Conservation (phyloP, 306 rosid species). For the Spatholobus suberectus region DNA sequence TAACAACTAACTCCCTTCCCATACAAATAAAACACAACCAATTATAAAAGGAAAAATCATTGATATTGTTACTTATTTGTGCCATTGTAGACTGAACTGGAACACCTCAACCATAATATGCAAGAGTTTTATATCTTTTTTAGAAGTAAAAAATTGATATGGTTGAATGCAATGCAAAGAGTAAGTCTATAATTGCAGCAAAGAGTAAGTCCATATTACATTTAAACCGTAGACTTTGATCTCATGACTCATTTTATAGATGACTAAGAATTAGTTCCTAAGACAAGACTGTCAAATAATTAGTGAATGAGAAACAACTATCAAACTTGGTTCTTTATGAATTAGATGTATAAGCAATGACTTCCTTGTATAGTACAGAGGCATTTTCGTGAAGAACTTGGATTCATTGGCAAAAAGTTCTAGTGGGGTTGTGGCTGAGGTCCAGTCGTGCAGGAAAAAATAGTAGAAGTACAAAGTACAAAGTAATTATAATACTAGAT, state of each 20-base stretch:
- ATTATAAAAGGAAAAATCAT: too few relatives aligned
- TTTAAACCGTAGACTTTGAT: slow-evolving; percentile 12
- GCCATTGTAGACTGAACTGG: too few relatives aligned
- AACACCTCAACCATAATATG: too few relatives aligned
- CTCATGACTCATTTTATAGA: neutral
- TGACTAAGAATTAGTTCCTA: slow-evolving; percentile 22
- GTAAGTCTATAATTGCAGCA: neutral
- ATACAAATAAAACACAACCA: too few relatives aligned
- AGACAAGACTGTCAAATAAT: slow-evolving; percentile 9
- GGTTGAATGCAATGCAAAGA: too few relatives aligned
- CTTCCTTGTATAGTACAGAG: neutral
- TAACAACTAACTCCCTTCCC: too few relatives aligned
- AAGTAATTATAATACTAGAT: too few relatives aligned
- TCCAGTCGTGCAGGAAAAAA: neutral
- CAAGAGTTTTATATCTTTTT: too few relatives aligned
- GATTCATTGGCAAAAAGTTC: neutral
- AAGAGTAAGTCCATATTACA: neutral
- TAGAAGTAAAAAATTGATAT: too few relatives aligned
- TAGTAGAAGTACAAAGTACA: neutral
- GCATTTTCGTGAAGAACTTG: slow-evolving; percentile 1
- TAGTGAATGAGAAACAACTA: neutral
- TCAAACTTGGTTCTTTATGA: neutral
- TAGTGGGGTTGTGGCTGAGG: neutral
- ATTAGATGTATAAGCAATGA: slow-evolving; percentile 1
- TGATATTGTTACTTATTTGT: too few relatives aligned